phyloP scores from a whole-genome alignment of 495 filamentous ascomycete species.

The Bryoglossum gracile region DNA sequence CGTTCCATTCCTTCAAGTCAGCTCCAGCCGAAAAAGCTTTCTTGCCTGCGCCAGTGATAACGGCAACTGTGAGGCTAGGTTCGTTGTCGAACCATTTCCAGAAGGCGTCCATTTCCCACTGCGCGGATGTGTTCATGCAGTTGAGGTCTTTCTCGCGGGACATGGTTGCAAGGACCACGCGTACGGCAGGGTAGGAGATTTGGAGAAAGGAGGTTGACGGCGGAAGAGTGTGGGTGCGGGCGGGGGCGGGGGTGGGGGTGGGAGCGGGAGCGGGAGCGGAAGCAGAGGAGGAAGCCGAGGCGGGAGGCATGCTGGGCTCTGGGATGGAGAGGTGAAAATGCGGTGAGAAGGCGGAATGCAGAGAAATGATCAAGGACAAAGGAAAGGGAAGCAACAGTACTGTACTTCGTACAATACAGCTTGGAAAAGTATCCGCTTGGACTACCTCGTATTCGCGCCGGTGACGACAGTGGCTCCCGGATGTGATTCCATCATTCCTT shows the following conservation, averaged over 20 bases:
- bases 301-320: too few species aligned
- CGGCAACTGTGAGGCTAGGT: slow-evolving; percentile 45
- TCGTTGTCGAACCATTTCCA: slow-evolving; percentile 53
- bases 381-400: too few species aligned
- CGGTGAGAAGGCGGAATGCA: not conserved
- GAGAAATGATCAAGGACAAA: not conserved
- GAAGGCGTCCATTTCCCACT: slow-evolving; percentile 41
- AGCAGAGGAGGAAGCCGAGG: not conserved
- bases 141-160: slow-evolving; percentile 53
- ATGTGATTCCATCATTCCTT: too few species aligned
- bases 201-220: slow-evolving; percentile 16
- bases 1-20: slow-evolving; percentile 45
- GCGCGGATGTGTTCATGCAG: slow-evolving; percentile 41
- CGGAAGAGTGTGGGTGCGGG: slow-evolving; percentile 1
- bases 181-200: slow-evolving; percentile 45
- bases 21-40: slow-evolving; percentile 50
- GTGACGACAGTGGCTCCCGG: too few species aligned
- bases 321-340: too few species aligned
- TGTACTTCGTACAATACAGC: too few species aligned
- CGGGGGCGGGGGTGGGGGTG: not conserved
- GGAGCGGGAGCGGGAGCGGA: not conserved
- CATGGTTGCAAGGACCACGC: slow-evolving; percentile 53
- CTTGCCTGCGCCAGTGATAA: slow-evolving; percentile 43
- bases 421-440: too few species aligned
- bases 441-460: too few species aligned